Percentiles rank a stretch among this genome's conserved stretches.
Evolutionary conservation across 768 basidiomycete genomes (phyloP).

Genomic region (Hortiboletus campestris): DNA sequence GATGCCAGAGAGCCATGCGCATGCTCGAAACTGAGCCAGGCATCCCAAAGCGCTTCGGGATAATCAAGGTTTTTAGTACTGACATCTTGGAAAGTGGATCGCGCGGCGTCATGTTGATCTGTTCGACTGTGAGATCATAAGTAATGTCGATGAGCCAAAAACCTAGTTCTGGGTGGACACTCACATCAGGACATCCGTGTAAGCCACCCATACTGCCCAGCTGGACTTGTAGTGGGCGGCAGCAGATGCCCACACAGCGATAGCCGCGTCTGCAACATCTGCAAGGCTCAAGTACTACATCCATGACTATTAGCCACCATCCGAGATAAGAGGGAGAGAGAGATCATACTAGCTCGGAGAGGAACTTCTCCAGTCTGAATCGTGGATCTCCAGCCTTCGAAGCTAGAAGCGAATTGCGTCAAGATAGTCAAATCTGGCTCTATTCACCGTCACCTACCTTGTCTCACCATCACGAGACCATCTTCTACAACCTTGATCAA

Average conservation of each 20-base stretch:
- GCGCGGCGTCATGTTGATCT: constrained; percentile 55
- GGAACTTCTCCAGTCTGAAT: constrained; percentile 79
- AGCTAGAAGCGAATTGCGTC: constrained; percentile 36
- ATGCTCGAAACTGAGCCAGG: constrained; percentile 87
- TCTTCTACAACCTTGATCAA: constrained; percentile 60
- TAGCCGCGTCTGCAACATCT: constrained; percentile 51
- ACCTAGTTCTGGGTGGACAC: constrained; percentile 20
- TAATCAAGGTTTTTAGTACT: constrained; percentile 81
- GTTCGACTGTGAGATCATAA: constrained; percentile 41
- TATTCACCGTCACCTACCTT: constrained; percentile 39
- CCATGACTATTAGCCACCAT: background rate
- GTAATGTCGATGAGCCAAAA: background rate
- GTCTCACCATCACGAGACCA: constrained; percentile 59
- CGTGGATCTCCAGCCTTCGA: constrained; percentile 70
- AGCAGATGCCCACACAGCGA: constrained; percentile 64
- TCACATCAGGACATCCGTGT: constrained; percentile 72
- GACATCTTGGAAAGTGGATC: constrained; percentile 64
- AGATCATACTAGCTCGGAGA: constrained; percentile 67
- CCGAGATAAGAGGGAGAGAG: background rate
- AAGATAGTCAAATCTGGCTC: background rate
- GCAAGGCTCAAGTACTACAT: constrained; percentile 45
- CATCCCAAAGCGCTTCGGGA: constrained; percentile 93
- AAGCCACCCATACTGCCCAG: constrained; percentile 73
- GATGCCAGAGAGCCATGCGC: constrained; percentile 71
- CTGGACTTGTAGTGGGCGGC: constrained; percentile 66